Base-by-base conservation (phyloP, 2,329 filamentous ascomycete species). In the Diaporthe sp. region DNA sequence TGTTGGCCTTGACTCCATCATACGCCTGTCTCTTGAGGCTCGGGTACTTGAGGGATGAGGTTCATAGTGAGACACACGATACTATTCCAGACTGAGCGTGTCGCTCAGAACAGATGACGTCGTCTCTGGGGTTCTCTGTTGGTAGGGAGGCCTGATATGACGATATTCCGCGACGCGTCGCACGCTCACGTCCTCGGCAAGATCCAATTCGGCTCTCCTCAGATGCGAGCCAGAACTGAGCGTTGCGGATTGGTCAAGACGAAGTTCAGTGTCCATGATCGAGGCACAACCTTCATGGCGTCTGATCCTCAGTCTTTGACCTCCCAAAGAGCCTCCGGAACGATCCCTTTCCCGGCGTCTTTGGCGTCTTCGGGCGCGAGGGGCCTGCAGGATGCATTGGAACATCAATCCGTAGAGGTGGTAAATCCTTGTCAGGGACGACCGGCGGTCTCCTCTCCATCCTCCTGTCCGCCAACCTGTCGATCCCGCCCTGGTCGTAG, bases 281-380 rank as follows among this genome's bases (percentile, higher is more conserved):
- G 34, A 17, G 6, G 42, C 4, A 6, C 9, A 25, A 15, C 17
- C 31, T 34, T 73, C 58, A 73, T 17, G 58, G 55, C 8, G 49
- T 72, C n/a, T 70, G 65, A 1, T 75, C 51, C 10, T 42, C 51
- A 20, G 34, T 20, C 81, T 82, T 77, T 81, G 82, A 72, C 63
- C 81, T 53, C 77, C 84, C 34, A 82, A 82, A 78, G 76, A 80
- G 77, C 72, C 72, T 74, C 10, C 71, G 71, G 51, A 77, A 58
- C 9, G 34, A 28, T 28, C 65, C 65, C 58, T 82, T 81, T 60
- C 84, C 84, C 53, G 82, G 81, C 1, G 77, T 82, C 1, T 86
- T 87, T 57, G 82, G 81, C 4, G 76, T 82, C 1, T 86, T 87
- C 71, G 84, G 84, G 6, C 34, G 60, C 31, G 42, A 51, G 9